Conservation (phyloP, 2,329 filamentous ascomycete genomes). For the Claviceps sp. region DNA sequence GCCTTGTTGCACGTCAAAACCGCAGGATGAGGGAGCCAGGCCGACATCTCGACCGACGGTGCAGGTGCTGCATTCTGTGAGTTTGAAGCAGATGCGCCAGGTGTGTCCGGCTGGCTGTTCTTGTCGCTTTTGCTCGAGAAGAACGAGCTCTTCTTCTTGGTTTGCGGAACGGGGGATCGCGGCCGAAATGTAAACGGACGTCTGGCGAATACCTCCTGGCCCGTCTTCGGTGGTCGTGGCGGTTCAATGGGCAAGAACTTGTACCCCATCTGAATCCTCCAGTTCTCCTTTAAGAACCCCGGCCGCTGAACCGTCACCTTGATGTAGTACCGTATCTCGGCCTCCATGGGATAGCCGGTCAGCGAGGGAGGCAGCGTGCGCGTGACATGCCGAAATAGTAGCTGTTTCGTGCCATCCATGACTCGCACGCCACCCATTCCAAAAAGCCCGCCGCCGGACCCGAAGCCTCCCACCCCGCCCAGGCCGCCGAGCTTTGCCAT, state of each 20-base stretch:
- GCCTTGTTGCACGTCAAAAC: slow-evolving; percentile 84
- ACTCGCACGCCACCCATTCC: slow-evolving; percentile 40
- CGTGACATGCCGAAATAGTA: slow-evolving; percentile 59
- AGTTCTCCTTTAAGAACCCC: slow-evolving; percentile 81
- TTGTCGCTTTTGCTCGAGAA: slow-evolving; percentile 33
- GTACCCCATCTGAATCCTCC: slow-evolving; percentile 54
- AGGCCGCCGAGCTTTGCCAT: slow-evolving; percentile 42
- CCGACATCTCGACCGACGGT: slow-evolving; percentile 63
- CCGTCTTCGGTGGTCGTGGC: slow-evolving; percentile 52
- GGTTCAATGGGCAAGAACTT: slow-evolving; percentile 91
- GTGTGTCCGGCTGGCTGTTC: slow-evolving; percentile 8
- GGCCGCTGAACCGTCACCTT: slow-evolving; percentile 92
- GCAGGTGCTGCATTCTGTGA: slow-evolving; percentile 19
- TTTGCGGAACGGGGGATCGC: slow-evolving; percentile 16
- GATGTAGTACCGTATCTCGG: slow-evolving; percentile 85
- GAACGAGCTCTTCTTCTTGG: slow-evolving; percentile 41
- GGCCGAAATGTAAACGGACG: slow-evolving; percentile 48
- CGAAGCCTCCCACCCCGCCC: slow-evolving; percentile 38
- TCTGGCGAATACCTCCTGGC: slow-evolving; percentile 74
- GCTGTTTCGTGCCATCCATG: slow-evolving; percentile 50
- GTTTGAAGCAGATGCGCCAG: slow-evolving; percentile 13
- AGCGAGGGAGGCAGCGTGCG: slow-evolving; percentile 80
- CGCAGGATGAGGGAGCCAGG: slow-evolving; percentile 72
- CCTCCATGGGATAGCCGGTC: slow-evolving; percentile 72
- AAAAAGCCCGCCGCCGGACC: slow-evolving; percentile 29